These are phyloP conservation scores for Eucalyptus cloeziana DNA, from an alignment of 345 rosid species.

Conservation along the genomic window DNA sequence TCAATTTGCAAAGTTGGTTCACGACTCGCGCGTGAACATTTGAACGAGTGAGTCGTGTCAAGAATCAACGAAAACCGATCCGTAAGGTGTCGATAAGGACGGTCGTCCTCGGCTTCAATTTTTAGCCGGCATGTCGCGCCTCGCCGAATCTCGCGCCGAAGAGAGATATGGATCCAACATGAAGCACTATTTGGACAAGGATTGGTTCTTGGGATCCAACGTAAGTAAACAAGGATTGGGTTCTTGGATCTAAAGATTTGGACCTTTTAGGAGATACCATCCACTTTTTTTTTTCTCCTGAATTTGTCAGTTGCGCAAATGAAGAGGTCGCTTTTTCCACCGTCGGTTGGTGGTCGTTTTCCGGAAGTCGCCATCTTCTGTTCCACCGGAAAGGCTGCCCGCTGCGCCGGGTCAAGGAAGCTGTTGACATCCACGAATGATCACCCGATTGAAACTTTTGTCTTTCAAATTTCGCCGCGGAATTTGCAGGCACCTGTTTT, in stretches of 20 bases:
- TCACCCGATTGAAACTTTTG: not conserved
- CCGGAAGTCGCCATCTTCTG: not conserved
- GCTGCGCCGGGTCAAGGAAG: not conserved
- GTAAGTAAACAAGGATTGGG: not conserved
- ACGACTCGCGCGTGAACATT: rapidly evolving
- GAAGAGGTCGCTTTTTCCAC: not conserved
- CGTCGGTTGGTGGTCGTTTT: not conserved
- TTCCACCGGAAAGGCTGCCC: not conserved
- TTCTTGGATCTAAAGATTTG: not conserved
- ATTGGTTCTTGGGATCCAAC: not conserved
- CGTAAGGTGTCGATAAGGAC: not conserved
- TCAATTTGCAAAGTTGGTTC: not conserved
- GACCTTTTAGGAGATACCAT: not conserved
- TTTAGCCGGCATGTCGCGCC: not conserved
- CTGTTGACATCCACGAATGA: not conserved
- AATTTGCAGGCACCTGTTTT: not conserved
- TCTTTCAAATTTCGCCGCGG: not conserved
- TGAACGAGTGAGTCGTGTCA: not conserved
- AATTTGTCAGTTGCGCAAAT: not conserved
- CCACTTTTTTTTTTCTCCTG: not conserved
- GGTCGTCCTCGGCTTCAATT: not conserved
- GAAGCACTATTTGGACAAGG: not conserved
- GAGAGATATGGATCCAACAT: not conserved
- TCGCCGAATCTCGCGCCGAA: not conserved
- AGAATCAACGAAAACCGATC: not conserved